phyloP scores from a whole-genome alignment of 1,284 basidiomycete genomes.

The Ceratobasidium theobromae region DNA sequence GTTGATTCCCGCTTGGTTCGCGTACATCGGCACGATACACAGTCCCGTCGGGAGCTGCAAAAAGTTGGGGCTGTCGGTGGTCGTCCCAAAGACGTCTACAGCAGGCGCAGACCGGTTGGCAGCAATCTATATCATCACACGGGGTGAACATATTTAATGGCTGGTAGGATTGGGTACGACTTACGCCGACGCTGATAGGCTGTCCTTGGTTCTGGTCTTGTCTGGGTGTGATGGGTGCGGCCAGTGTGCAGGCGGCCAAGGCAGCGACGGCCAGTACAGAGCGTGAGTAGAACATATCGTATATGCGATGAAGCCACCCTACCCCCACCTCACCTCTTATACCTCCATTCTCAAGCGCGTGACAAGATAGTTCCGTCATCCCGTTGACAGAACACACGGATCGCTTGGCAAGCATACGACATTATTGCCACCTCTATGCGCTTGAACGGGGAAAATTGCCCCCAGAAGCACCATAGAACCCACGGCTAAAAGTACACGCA shows the following conservation, averaged over 20 bases:
- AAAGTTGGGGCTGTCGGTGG: constrained; percentile 8
- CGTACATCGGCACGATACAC: constrained; percentile 16
- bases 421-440: too few relatives aligned
- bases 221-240: background rate
- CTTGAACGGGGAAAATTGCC: too few relatives aligned
- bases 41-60: constrained; percentile 7
- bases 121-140: too few relatives aligned
- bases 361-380: background rate
- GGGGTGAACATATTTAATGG: too few relatives aligned
- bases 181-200: constrained; percentile 24
- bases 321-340: background rate
- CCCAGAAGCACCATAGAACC: too few relatives aligned
- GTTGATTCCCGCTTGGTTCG: constrained; percentile 8
- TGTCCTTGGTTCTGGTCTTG: constrained; percentile 9
- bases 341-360: background rate
- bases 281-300: background rate
- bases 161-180: too few relatives aligned
- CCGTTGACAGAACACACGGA: too few relatives aligned
- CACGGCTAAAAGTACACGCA: too few relatives aligned
- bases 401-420: too few relatives aligned
- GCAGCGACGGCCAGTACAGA: background rate
- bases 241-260: background rate
- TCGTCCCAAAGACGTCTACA: constrained; percentile 17
- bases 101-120: constrained; percentile 10
- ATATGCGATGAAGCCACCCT: background rate